Conservation (phyloP, 2,329 filamentous ascomycete genomes). For the Aspergillus spinulosporus region DNA sequence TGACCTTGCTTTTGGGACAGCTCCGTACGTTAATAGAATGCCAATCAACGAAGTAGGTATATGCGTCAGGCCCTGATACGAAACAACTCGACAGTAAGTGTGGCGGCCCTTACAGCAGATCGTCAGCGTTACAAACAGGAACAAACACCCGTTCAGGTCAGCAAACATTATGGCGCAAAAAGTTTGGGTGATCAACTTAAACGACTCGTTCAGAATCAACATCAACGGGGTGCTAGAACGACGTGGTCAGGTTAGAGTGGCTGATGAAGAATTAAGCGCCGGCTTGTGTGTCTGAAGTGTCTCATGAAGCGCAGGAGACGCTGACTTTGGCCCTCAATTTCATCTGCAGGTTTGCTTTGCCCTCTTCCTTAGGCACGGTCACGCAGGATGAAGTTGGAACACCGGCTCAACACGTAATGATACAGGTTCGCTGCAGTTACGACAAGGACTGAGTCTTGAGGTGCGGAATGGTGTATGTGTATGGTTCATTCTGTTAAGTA, state of each 20-base stretch:
- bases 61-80: neutral
- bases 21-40: no score
- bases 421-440: neutral
- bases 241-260: neutral
- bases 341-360: neutral
- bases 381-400: conserved; percentile 2
- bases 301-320: conserved; percentile 10
- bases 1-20: no score
- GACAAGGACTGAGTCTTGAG: neutral
- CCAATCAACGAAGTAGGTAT: no score
- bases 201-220: conserved; percentile 1
- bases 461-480: no score
- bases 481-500: no score
- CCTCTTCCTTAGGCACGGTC: neutral
- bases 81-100: neutral
- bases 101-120: neutral
- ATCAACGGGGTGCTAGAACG: neutral
- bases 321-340: neutral
- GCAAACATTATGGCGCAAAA: neutral
- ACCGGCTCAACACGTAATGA: conserved; percentile 4
- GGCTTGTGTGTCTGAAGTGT: conserved; percentile 1
- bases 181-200: neutral
- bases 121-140: neutral
- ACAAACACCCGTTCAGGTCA: neutral
- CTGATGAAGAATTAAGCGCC: neutral